Evolutionary conservation across 495 filamentous ascomycete species (phyloP).

Genomic region (Amorphotheca resinae): DNA sequence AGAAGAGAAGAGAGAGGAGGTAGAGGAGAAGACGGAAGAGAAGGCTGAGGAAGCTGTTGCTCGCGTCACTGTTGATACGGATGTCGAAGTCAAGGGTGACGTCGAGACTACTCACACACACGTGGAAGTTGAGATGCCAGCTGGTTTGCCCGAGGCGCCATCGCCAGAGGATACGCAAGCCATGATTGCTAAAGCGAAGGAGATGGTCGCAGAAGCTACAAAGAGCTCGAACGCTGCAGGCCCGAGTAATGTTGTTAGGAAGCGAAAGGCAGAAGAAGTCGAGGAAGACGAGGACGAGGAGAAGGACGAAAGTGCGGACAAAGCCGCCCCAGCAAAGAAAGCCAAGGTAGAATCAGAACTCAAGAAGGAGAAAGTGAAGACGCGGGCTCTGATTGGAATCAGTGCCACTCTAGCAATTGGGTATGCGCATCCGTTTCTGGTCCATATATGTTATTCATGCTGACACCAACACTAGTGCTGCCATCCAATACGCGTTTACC

Average conservation of each 20-base stretch:
- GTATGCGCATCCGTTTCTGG: conserved; percentile 37
- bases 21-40: conserved; percentile 18
- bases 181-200: conserved; percentile 76
- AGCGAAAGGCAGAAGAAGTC: conserved; percentile 76
- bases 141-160: conserved; percentile 52
- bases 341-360: conserved; percentile 62
- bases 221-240: conserved; percentile 37
- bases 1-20: too few relatives aligned
- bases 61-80: conserved; percentile 57
- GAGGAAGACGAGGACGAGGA: conserved; percentile 27
- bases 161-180: conserved; percentile 60
- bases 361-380: conserved; percentile 70
- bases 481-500: conserved; percentile 18
- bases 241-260: conserved; percentile 39
- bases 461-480: conserved; percentile 7
- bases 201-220: conserved; percentile 76
- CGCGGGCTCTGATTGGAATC: conserved; percentile 71
- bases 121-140: conserved; percentile 67
- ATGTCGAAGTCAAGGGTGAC: conserved; percentile 49
- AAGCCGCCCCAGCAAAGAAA: conserved; percentile 57
- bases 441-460: background rate
- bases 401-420: conserved; percentile 75
- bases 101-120: conserved; percentile 58
- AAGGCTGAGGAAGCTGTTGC: conserved; percentile 43
- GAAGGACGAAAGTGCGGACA: conserved; percentile 30